Base-by-base conservation (phyloP, 805 yeast genomes). In the Ogataea paraovalis region DNA sequence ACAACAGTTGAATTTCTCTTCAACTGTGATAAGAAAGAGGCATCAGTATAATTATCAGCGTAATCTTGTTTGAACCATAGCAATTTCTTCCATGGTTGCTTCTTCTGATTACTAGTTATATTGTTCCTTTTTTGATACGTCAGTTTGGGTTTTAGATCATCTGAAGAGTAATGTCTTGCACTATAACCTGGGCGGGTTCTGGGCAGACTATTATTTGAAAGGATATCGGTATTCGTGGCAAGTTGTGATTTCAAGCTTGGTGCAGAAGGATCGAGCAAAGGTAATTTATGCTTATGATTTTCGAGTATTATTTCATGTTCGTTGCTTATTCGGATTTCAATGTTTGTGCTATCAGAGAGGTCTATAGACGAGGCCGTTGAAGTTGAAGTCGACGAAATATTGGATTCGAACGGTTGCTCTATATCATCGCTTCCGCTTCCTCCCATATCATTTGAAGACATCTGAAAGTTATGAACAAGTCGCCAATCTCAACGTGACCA, bases 31-130 rank as follows among this genome's bases (percentile, higher is more conserved):
- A 91, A 71, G 61, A 92, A 92, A 2, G 90, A 76, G 2, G 70
- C 67, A 61, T 90, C 95, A 1, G 96, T 92, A 67, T 87, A 88
- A 65, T 91, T 94, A 64, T 92, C 99, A 0, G 96, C 95, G 60
- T 82, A 91, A 13, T 85, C 85, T 62, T 91, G 97, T 48, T 78
- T 76, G 30, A 85, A 76, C 84, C 96, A 94, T 12, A 92, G 74
- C 34, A 90, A 77, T 59, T 94, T 86, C 58, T 84, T 77, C 98
- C 98, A 91, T 20, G 81, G 80, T 33, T 62, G 56, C 43, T 49
- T 50, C n/a, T 30, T 22, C 9, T 19, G 19, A 30, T 12, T 4
- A 30, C 8, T 30, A 13, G 16, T 30, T 19, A 12, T 30, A 12
- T 30, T n/a, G 6, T 27, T 12, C 18, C 19, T 21, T 4, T n/a